These are phyloP conservation scores for Phytophthora fragariaefolia DNA, from an alignment of 352 stramenopile species.

Conservation along the genomic window DNA sequence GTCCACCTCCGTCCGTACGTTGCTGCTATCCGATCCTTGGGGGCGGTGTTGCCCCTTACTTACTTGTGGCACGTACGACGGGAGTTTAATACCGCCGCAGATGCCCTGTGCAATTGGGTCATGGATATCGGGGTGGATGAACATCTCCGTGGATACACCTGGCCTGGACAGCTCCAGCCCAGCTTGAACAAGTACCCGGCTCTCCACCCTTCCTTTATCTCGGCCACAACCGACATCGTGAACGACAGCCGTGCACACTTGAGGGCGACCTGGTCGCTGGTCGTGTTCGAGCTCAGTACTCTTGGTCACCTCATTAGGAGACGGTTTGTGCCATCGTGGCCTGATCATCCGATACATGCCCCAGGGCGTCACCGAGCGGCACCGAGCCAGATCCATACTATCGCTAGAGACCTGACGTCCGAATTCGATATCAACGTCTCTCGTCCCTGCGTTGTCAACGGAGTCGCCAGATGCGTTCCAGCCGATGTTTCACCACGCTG, in stretches of 20 bases:
- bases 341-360: neutral
- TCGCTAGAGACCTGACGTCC: neutral
- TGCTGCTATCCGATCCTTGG: constrained; percentile 16
- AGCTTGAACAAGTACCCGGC: neutral
- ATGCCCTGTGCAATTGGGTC: constrained; percentile 31
- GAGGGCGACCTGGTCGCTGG: constrained; percentile 13
- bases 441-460: neutral
- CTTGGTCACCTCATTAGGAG: constrained; percentile 5
- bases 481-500: neutral
- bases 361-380: neutral
- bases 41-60: neutral
- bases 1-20: constrained; percentile 8
- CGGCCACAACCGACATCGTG: neutral
- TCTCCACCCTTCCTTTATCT: neutral
- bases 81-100: neutral
- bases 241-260: neutral
- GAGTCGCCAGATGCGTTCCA: neutral
- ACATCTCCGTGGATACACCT: neutral
- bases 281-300: neutral
- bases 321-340: neutral
- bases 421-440: neutral
- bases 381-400: neutral
- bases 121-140: constrained; percentile 16
- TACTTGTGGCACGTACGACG: constrained; percentile 5
- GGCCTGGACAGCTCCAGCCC: neutral